Conservation (phyloP, 2,329 filamentous ascomycete species). For the Fusarium hostae region DNA sequence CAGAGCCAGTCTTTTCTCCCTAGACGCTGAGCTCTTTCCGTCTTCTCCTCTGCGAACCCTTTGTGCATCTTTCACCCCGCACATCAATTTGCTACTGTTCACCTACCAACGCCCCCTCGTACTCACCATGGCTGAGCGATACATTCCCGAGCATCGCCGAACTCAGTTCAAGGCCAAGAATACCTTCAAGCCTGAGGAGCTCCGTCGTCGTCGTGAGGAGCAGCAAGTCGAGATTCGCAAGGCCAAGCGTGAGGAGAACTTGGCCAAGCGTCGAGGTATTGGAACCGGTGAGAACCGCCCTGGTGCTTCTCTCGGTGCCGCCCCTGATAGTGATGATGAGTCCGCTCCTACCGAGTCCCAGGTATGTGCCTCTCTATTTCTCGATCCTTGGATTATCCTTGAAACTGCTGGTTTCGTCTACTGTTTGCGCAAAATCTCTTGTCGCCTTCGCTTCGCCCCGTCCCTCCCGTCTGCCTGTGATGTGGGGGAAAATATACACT, state of each 20-base stretch:
- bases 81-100: constrained; percentile 44
- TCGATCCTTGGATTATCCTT: constrained; percentile 12
- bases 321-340: constrained; percentile 97
- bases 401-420: neutral
- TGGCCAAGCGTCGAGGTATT: constrained; percentile 97
- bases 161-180: constrained; percentile 99
- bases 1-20: constrained; percentile 13
- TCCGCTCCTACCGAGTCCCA: constrained; percentile 93
- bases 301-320: constrained; percentile 85
- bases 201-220: constrained; percentile 97
- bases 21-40: constrained; percentile 30
- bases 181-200: constrained; percentile 98
- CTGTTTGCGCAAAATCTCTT: constrained; percentile 14
- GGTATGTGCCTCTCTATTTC: constrained; percentile 64
- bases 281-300: constrained; percentile 81
- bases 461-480: constrained; percentile 39
- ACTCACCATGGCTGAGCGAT: constrained; percentile 91
- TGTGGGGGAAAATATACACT: constrained; percentile 49
- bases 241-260: constrained; percentile 97
- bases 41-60: constrained; percentile 24
- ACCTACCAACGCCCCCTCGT: constrained; percentile 39
- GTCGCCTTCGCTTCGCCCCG: constrained; percentile 25
- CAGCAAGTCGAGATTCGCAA: constrained; percentile 99
- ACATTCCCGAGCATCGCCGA: constrained; percentile 98
- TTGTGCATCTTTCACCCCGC: constrained; percentile 43